These are phyloP conservation scores for Polygonum aviculare DNA, from an alignment of 148 eudicot species.

Conservation along the genomic window DNA sequence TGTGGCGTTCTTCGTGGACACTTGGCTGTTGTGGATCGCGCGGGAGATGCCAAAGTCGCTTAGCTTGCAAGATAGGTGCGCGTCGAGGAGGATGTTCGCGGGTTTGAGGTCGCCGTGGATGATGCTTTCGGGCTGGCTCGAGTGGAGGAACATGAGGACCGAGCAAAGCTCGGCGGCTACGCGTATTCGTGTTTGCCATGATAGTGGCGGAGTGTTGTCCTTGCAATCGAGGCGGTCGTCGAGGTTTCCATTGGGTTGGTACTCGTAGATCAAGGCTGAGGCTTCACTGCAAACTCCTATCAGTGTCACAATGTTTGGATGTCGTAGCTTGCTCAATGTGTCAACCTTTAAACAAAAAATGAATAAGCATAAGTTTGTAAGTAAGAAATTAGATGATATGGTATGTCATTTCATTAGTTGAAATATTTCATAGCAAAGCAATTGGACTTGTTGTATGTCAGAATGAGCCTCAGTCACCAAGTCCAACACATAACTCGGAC, in stretches of 20 bases:
- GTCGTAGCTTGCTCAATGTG: slow-evolving; percentile 66
- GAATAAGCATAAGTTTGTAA: background rate
- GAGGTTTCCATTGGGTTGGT: slow-evolving; percentile 74
- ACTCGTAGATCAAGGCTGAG: slow-evolving; percentile 66
- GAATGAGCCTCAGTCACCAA: too few relatives aligned
- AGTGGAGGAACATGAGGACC: slow-evolving; percentile 70
- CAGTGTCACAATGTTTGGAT: slow-evolving; percentile 75
- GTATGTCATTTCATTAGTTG: background rate
- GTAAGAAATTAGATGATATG: background rate
- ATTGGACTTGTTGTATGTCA: too few relatives aligned
- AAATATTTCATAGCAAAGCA: too few relatives aligned
- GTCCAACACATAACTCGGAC: too few relatives aligned
- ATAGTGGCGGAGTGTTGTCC: slow-evolving; percentile 58
- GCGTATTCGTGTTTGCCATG: slow-evolving; percentile 78
- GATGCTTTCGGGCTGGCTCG: slow-evolving; percentile 41
- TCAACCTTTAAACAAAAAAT: slow-evolving; percentile 38
- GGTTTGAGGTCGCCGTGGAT: slow-evolving; percentile 78
- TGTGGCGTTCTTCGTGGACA: slow-evolving; percentile 28
- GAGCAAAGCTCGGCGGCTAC: slow-evolving; percentile 81
- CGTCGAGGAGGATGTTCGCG: slow-evolving; percentile 57
- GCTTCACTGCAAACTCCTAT: slow-evolving; percentile 77
- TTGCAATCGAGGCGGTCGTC: slow-evolving; percentile 76
- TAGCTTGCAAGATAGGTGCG: slow-evolving; percentile 52
- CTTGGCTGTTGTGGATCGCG: slow-evolving; percentile 28
- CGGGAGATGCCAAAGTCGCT: slow-evolving; percentile 65